phyloP scores from a whole-genome alignment of 1,284 basidiomycete genomes.

The Schizophyllum amplum region DNA sequence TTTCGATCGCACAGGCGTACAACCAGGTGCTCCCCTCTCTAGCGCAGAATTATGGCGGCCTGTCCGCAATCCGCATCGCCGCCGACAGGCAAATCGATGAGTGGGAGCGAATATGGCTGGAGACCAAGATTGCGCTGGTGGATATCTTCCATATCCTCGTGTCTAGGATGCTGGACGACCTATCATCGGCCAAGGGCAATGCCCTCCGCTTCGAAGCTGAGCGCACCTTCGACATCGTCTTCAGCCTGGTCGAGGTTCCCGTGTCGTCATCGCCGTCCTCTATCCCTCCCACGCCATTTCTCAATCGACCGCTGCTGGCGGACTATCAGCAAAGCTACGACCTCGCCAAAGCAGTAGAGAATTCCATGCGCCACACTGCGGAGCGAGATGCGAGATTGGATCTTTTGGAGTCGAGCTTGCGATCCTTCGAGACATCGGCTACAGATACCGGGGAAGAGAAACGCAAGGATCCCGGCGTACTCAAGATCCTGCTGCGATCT shows the following conservation, averaged over 20 bases:
- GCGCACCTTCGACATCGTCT: conserved; percentile 46
- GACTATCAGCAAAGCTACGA: conserved; percentile 67
- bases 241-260: conserved; percentile 43
- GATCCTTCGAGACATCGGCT: conserved; percentile 31
- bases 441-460: conserved; percentile 10
- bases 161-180: conserved; percentile 37
- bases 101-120: conserved; percentile 61
- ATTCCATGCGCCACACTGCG: conserved; percentile 32
- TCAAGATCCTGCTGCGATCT: conserved; percentile 53
- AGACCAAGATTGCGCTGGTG: conserved; percentile 63
- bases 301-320: conserved; percentile 53
- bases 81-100: conserved; percentile 25
- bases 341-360: conserved; percentile 39
- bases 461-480: conserved; percentile 39
- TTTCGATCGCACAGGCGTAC: conserved; percentile 51
- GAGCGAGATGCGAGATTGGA: conserved; percentile 52
- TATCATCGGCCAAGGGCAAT: conserved; percentile 32
- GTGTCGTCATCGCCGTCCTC: conserved; percentile 19
- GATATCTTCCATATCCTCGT: conserved; percentile 59
- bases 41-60: conserved; percentile 54
- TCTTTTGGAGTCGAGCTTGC: conserved; percentile 43
- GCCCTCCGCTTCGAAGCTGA: conserved; percentile 41
- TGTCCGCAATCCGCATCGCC: conserved; percentile 24
- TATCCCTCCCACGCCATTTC: conserved; percentile 41
- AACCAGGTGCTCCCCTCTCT: conserved; percentile 44